Evolutionary conservation across 2,329 filamentous ascomycete genomes (phyloP).

Genomic region (Chaetomium sp.): DNA sequence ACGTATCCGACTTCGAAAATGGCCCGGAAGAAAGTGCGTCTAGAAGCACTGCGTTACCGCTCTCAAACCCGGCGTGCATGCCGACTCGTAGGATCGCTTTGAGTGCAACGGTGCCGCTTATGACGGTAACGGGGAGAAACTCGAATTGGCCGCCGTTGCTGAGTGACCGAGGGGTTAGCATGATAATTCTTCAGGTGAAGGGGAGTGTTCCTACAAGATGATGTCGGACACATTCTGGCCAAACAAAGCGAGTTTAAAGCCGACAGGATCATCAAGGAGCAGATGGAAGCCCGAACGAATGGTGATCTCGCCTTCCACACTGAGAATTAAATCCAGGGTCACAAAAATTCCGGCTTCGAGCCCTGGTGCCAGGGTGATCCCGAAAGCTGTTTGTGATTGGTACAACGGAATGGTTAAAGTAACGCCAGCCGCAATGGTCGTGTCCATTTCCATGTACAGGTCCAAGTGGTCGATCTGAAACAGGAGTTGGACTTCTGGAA

Average conservation of each 20-base stretch:
- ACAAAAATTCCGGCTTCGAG: conserved; percentile 52
- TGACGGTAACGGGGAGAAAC: conserved; percentile 57
- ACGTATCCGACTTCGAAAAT: background rate
- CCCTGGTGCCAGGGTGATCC: conserved; percentile 43
- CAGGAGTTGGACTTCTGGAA: conserved; percentile 47
- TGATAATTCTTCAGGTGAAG: background rate
- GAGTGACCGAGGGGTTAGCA: background rate
- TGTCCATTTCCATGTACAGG: conserved; percentile 53
- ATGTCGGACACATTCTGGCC: conserved; percentile 51
- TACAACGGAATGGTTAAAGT: conserved; percentile 55
- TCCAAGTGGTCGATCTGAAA: conserved; percentile 54
- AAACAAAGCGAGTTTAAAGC: conserved; percentile 54
- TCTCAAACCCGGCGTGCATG: conserved; percentile 48
- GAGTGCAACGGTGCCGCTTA: conserved; percentile 47
- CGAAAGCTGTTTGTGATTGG: conserved; percentile 48
- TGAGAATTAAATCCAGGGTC: conserved; percentile 55
- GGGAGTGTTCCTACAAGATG: conserved; percentile 47
- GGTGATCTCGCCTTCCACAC: conserved; percentile 49
- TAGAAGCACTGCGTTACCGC: conserved; percentile 27
- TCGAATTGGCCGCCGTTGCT: conserved; percentile 53
- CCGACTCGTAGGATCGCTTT: conserved; percentile 52
- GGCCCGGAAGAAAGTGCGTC: background rate
- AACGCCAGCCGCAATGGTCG: conserved; percentile 44
- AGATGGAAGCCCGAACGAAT: conserved; percentile 59
- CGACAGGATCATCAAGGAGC: conserved; percentile 53